These are phyloP conservation scores for Pleurotus pulmonarius DNA, from an alignment of 768 basidiomycete genomes.

Conservation along the genomic window DNA sequence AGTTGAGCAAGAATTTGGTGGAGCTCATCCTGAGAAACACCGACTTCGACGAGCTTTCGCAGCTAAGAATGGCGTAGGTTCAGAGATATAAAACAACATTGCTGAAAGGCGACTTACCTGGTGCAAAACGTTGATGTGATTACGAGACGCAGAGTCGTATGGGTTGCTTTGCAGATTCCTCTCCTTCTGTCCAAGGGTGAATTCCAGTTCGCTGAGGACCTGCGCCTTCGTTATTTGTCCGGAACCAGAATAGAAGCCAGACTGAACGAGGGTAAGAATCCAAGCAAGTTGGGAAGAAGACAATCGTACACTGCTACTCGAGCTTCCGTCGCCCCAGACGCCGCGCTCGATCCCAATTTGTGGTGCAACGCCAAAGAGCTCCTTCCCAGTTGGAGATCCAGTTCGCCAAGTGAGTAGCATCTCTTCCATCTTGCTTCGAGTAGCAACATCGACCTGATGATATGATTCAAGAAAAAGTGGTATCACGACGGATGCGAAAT, in stretches of 20 bases:
- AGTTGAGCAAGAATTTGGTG: slow-evolving; percentile 72
- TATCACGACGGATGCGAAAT: slow-evolving; percentile 80
- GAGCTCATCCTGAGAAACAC: slow-evolving; percentile 77
- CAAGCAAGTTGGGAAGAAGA: not conserved
- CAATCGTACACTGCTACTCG: slow-evolving; percentile 35
- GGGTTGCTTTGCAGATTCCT: slow-evolving; percentile 68
- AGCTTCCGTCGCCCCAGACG: slow-evolving; percentile 65
- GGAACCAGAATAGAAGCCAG: slow-evolving; percentile 31
- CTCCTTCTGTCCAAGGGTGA: slow-evolving; percentile 78
- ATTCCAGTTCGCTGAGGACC: slow-evolving; percentile 81
- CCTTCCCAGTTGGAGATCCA: slow-evolving; percentile 73
- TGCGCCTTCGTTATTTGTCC: slow-evolving; percentile 66
- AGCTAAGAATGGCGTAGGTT: slow-evolving; percentile 36
- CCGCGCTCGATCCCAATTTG: slow-evolving; percentile 84
- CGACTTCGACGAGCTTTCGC: slow-evolving; percentile 69
- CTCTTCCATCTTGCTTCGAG: slow-evolving; percentile 95
- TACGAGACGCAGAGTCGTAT: slow-evolving; percentile 62
- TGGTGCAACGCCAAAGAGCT: slow-evolving; percentile 79
- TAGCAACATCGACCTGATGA: slow-evolving; percentile 75
- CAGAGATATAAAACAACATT: slow-evolving; percentile 6
- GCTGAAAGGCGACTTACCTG: slow-evolving; percentile 51
- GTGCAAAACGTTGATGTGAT: slow-evolving; percentile 74
- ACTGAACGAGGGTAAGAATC: slow-evolving; percentile 17
- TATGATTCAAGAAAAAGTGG: slow-evolving; percentile 87
- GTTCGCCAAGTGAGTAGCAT: slow-evolving; percentile 95